A percentile compares a stretch with the other conserved stretches of the same genome.
phyloP scores from a whole-genome alignment of 176 grass and related monocot genomes.

The Cenchrus fungigraminus region DNA sequence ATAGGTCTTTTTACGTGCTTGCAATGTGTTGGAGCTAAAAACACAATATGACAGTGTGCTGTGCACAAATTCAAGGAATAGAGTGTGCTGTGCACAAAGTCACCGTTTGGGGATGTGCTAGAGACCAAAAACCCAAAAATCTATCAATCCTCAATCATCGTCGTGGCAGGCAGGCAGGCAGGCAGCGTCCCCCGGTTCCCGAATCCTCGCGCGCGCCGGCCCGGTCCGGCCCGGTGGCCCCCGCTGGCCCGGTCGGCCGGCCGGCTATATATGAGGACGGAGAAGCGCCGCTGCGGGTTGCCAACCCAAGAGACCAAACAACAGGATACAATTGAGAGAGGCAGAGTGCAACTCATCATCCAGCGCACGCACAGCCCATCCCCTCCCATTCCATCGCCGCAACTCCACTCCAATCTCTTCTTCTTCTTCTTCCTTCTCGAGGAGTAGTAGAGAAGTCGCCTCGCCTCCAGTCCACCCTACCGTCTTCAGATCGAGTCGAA shows the following conservation, averaged over 20 bases:
- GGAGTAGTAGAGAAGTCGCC: neutral
- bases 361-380: neutral
- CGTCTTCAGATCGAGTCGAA: neutral
- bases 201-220: constrained; percentile 6
- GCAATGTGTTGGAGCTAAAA: too few species aligned
- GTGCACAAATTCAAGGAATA: too few species aligned
- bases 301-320: neutral
- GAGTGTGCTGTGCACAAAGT: too few species aligned
- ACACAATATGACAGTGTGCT: too few species aligned
- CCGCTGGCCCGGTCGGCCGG: neutral
- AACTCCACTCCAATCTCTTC: neutral
- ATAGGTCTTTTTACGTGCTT: too few species aligned
- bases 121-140: too few species aligned
- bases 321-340: neutral
- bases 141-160: neutral
- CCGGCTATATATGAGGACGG: neutral
- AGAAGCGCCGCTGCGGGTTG: neutral
- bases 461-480: neutral
- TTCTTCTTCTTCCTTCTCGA: neutral
- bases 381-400: neutral
- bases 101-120: too few species aligned
- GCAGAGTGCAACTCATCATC: neutral
- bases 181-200: neutral
- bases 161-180: neutral
- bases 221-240: neutral